A percentile compares a stretch with the other conserved stretches of the same genome.
phyloP scores from a whole-genome alignment of 805 yeast species.

The Zygosaccharomyces kombuchaensis region DNA sequence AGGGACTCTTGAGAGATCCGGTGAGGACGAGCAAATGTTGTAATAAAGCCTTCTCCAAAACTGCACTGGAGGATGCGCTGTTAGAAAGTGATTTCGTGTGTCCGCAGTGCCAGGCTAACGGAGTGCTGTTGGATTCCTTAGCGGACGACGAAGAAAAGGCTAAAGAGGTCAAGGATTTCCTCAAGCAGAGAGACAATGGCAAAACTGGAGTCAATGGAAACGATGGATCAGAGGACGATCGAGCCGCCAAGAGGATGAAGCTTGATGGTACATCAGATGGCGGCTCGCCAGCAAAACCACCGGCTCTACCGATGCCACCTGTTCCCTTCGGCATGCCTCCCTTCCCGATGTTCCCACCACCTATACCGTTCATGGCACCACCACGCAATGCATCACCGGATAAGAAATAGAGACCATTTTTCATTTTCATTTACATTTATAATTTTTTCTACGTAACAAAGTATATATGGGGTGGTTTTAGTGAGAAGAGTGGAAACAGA shows the following conservation, averaged over 20 bases:
- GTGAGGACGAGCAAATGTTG: constrained; percentile 81
- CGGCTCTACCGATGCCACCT: constrained; percentile 19
- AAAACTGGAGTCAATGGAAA: constrained; percentile 12
- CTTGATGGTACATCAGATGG: constrained; percentile 11
- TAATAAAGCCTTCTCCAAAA: constrained; percentile 50
- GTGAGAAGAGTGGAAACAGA: constrained; percentile 42
- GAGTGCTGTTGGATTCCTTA: constrained; percentile 70
- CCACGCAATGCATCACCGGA: constrained; percentile 4
- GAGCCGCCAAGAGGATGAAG: constrained; percentile 3
- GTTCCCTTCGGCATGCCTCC: constrained; percentile 36
- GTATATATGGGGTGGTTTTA: constrained; percentile 2
- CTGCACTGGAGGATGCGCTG: constrained; percentile 58
- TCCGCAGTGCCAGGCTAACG: constrained; percentile 77
- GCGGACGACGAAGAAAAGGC: constrained; percentile 57
- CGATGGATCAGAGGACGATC: constrained; percentile 9
- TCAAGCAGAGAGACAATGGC: constrained; percentile 35
- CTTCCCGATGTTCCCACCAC: constrained; percentile 36
- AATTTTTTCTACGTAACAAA: background rate
- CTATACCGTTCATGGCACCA: constrained; percentile 32
- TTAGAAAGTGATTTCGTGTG: constrained; percentile 85
- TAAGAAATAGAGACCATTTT: background rate
- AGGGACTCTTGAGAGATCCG: constrained; percentile 62
- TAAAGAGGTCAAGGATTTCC: constrained; percentile 48
- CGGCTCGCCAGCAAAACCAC: constrained; percentile 7
- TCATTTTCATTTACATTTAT: background rate